These are phyloP conservation scores for Carpinus fangiana DNA, from an alignment of 306 rosid genomes.

Conservation along the genomic window DNA sequence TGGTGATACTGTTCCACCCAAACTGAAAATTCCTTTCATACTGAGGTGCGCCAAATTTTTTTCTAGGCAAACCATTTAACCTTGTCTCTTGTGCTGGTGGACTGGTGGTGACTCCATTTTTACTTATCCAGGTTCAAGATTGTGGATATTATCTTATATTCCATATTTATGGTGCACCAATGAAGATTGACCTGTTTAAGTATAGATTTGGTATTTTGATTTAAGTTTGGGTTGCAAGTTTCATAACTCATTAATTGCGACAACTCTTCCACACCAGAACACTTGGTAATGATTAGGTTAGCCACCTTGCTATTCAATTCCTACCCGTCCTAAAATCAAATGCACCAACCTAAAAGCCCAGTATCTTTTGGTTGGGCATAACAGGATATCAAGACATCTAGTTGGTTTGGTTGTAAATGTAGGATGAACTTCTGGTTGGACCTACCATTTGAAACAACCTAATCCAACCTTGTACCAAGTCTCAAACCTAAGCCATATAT, in stretches of 20 bases:
- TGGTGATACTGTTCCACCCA: slow-evolving; percentile 80
- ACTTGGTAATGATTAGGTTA: neutral
- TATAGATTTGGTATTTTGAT: slow-evolving; percentile 8
- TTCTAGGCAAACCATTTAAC: slow-evolving; percentile 1
- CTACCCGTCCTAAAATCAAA: neutral
- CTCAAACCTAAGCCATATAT: neutral
- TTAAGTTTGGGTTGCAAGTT: neutral
- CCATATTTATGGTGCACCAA: slow-evolving; percentile 5
- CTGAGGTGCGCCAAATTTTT: slow-evolving; percentile 54
- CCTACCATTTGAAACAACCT: neutral
- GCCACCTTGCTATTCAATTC: neutral
- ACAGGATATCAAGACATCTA: neutral
- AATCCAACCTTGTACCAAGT: neutral
- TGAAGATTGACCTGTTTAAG: slow-evolving; percentile 12
- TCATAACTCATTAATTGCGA: neutral
- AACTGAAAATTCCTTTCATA: slow-evolving; percentile 71
- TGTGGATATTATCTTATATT: slow-evolving; percentile 12
- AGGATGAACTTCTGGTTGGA: neutral
- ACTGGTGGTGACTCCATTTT: neutral
- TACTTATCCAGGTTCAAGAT: neutral
- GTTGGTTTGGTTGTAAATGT: neutral
- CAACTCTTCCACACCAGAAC: neutral
- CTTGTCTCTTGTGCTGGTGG: neutral
- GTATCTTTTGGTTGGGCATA: neutral
- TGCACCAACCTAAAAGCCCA: neutral